Evolutionary conservation across 768 basidiomycete genomes (phyloP).

Genomic region (Xerocomus spinulosus): DNA sequence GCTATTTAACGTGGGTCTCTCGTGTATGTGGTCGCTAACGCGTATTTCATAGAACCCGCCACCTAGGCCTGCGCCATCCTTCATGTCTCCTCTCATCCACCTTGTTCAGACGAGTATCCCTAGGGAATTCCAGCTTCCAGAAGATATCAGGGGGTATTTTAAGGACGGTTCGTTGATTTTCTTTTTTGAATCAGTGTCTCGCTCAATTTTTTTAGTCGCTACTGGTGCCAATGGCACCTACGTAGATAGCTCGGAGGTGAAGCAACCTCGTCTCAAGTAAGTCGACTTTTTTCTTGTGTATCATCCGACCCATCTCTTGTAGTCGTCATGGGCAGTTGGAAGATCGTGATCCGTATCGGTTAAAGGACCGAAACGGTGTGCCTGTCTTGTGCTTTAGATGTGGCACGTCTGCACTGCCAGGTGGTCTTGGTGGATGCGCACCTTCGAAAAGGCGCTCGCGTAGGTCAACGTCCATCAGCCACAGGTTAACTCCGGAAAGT

Average conservation of each 20-base stretch:
- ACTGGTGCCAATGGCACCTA: conserved; percentile 79
- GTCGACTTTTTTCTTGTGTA: conserved; percentile 28
- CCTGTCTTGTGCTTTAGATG: conserved; percentile 91
- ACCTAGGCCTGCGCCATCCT: conserved; percentile 60
- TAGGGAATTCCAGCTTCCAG: conserved; percentile 79
- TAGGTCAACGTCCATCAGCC: conserved; percentile 38
- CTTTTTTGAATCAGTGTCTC: conserved; percentile 6
- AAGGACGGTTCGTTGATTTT: conserved; percentile 65
- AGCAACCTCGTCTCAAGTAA: conserved; percentile 78
- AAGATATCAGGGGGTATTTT: conserved; percentile 78
- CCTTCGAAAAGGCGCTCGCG: conserved; percentile 54
- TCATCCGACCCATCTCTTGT: conserved; percentile 3
- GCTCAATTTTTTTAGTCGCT: conserved; percentile 50
- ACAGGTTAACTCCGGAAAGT: conserved; percentile 43
- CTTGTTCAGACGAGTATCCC: conserved; percentile 67
- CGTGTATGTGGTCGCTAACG: conserved; percentile 11
- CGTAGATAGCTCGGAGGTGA: conserved; percentile 71
- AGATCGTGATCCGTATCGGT: conserved; percentile 82
- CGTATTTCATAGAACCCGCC: conserved; percentile 49
- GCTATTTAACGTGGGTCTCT: conserved; percentile 13
- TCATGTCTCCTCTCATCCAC: conserved; percentile 69
- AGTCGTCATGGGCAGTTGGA: conserved; percentile 88
- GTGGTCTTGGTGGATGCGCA: conserved; percentile 45
- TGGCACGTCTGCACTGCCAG: conserved; percentile 71
- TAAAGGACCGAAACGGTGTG: conserved; percentile 79